These are phyloP conservation scores for Pseudonitzschia delicatissima DNA, from an alignment of 108 stramenopile genomes.

Conservation along the genomic window DNA sequence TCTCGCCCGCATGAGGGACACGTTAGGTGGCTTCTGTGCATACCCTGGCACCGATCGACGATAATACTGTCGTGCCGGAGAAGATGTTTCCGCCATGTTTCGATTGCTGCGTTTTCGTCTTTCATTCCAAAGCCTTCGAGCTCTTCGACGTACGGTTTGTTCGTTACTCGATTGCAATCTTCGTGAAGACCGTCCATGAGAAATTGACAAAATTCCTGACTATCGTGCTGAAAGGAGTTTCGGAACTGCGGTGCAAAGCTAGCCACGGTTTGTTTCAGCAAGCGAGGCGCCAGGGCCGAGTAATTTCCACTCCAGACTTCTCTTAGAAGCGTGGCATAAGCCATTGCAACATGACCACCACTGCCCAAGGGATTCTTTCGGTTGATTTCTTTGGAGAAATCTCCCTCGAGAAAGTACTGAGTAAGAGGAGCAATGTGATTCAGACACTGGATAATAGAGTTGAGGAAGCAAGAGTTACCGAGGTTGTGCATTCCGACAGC, in stretches of 20 bases:
- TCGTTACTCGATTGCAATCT: slow-evolving; percentile 71
- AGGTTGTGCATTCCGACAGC: slow-evolving; percentile 94
- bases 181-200: slow-evolving; percentile 92
- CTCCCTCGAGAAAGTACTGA: slow-evolving; percentile 79
- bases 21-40: slow-evolving; percentile 85
- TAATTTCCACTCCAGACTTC: slow-evolving; percentile 84
- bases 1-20: slow-evolving; percentile 84
- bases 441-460: slow-evolving; percentile 91
- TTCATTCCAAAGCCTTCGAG: slow-evolving; percentile 87
- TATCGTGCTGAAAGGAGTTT: slow-evolving; percentile 89
- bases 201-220: slow-evolving; percentile 87
- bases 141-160: slow-evolving; percentile 88
- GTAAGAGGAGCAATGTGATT: slow-evolving; percentile 82
- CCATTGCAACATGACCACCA: slow-evolving; percentile 78
- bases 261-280: slow-evolving; percentile 81
- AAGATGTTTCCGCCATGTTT: slow-evolving; percentile 83
- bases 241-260: slow-evolving; percentile 85
- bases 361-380: slow-evolving; percentile 83
- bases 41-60: slow-evolving; percentile 84
- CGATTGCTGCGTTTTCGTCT: slow-evolving; percentile 74
- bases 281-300: slow-evolving; percentile 68
- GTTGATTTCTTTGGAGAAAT: slow-evolving; percentile 63
- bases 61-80: slow-evolving; percentile 85
- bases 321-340: slow-evolving; percentile 76
- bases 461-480: slow-evolving; percentile 98